These are phyloP conservation scores for Sporothrix pseudoabietina DNA, from an alignment of 2,329 filamentous ascomycete species.

Conservation along the genomic window DNA sequence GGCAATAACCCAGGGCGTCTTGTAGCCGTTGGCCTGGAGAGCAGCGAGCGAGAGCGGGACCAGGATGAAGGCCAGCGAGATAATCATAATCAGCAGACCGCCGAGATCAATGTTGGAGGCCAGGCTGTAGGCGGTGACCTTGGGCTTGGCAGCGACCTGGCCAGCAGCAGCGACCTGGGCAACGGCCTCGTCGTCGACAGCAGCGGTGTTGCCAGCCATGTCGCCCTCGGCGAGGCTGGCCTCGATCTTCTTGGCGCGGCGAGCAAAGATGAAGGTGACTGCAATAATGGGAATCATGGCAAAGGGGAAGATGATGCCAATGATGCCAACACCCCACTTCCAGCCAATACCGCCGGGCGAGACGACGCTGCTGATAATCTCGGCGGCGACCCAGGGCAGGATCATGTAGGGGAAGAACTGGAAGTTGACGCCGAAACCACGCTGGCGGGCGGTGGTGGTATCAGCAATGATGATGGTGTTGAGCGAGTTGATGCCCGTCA, in stretches of 20 bases:
- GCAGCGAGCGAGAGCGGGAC: conserved; percentile 52
- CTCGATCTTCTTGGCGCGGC: conserved; percentile 49
- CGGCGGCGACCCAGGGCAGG: conserved; percentile 59
- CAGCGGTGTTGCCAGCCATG: conserved; percentile 6
- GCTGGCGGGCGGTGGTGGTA: conserved; percentile 55
- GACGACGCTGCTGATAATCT: conserved; percentile 46
- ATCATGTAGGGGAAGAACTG: conserved; percentile 56
- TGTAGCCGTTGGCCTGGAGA: conserved; percentile 46
- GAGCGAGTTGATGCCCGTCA: conserved; percentile 61
- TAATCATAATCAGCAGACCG: conserved; percentile 52
- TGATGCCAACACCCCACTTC: conserved; percentile 61
- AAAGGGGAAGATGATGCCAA: conserved; percentile 57
- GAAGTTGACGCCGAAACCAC: conserved; percentile 54
- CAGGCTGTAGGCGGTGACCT: conserved; percentile 40
- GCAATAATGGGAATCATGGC: conserved; percentile 53
- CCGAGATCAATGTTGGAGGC: conserved; percentile 45
- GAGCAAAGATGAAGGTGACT: conserved; percentile 53
- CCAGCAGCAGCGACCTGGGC: background rate
- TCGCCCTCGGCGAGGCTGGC: conserved; percentile 43
- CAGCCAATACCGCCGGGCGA: conserved; percentile 45
- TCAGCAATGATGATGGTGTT: conserved; percentile 67
- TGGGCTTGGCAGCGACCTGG: background rate
- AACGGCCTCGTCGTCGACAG: conserved; percentile 10
- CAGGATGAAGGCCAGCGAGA: conserved; percentile 51
- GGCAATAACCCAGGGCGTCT: conserved; percentile 49